phyloP scores from a whole-genome alignment of 192 early-diverging fungal species.

The Coemansia nantahalensis region DNA sequence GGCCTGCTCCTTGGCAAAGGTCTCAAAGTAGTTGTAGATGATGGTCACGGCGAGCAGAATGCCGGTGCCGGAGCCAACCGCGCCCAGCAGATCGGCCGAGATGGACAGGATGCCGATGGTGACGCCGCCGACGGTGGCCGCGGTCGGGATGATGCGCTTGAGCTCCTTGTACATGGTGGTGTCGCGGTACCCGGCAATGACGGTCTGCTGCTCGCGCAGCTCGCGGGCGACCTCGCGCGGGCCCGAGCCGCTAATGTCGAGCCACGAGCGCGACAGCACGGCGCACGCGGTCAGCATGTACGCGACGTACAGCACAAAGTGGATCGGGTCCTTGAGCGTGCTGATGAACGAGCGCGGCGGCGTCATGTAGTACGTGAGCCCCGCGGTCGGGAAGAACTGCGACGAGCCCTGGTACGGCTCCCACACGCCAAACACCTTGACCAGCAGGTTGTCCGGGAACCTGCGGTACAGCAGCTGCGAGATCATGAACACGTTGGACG shows the following conservation, averaged over 20 bases:
- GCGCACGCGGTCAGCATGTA: conserved; percentile 97
- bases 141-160: conserved; percentile 97
- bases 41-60: conserved; percentile 98
- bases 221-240: conserved; percentile 97
- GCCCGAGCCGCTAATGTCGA: conserved; percentile 97
- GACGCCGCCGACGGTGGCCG: conserved; percentile 96
- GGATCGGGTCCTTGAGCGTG: conserved; percentile 89
- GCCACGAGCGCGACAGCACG: conserved; percentile 97
- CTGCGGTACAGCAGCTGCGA: conserved; percentile 98
- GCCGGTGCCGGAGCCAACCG: conserved; percentile 99
- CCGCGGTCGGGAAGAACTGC: conserved; percentile 89
- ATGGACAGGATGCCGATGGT: conserved; percentile 95
- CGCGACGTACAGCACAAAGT: conserved; percentile 89
- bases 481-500: conserved; percentile 97
- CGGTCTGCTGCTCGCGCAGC: conserved; percentile 96
- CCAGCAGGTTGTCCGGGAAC: conserved; percentile 94
- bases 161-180: conserved; percentile 99
- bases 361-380: conserved; percentile 98
- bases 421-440: conserved; percentile 96
- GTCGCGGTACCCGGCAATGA: conserved; percentile 92
- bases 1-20: conserved; percentile 91
- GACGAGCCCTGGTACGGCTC: conserved; percentile 92
- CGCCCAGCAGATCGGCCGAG: conserved; percentile 94
- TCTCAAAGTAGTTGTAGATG: conserved; percentile 99
- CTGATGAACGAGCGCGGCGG: conserved; percentile 84